A percentile compares a stretch with the other conserved stretches of the same genome.
phyloP scores from a whole-genome alignment of 2,329 filamentous ascomycete genomes.

The Ophidiomyces ophidiicola region DNA sequence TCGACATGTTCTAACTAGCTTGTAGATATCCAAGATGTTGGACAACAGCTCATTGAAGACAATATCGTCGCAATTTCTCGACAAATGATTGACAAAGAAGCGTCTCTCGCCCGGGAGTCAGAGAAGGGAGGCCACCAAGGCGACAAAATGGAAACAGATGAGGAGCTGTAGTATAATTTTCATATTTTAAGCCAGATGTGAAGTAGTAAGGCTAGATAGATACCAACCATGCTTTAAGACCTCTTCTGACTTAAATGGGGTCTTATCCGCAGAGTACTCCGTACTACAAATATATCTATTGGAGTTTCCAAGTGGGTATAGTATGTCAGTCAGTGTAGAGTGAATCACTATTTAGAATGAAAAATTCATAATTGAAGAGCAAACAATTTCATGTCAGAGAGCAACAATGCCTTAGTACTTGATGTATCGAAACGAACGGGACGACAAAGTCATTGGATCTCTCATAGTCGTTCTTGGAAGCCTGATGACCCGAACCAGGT shows the following conservation, averaged over 20 bases:
- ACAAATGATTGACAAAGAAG: conserved; percentile 99
- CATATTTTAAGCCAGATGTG: not conserved
- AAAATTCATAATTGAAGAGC: too few species aligned
- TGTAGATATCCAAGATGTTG: conserved; percentile 77
- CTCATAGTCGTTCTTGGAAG: conserved; percentile 41
- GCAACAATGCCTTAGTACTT: not conserved
- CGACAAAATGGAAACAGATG: conserved; percentile 57
- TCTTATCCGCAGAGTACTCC: too few species aligned
- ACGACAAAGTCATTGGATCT: conserved; percentile 35
- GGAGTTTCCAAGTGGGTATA: too few species aligned
- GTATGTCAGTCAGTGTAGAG: too few species aligned
- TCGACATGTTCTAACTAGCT: not conserved
- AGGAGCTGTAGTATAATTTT: conserved; percentile 31
- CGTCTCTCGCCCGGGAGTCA: conserved; percentile 63
- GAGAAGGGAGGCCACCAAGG: conserved; percentile 35
- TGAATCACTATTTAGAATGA: too few species aligned
- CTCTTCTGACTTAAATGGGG: too few species aligned
- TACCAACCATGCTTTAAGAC: too few species aligned
- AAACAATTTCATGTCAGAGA: not conserved
- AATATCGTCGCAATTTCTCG: conserved; percentile 97
- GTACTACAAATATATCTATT: too few species aligned
- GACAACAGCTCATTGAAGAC: conserved; percentile 94
- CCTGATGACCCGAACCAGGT: conserved; percentile 28
- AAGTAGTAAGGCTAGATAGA: too few species aligned
- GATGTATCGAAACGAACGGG: conserved; percentile 39